Evolutionary conservation across 768 basidiomycete genomes (phyloP).

Genomic region (Podaxis sp.): DNA sequence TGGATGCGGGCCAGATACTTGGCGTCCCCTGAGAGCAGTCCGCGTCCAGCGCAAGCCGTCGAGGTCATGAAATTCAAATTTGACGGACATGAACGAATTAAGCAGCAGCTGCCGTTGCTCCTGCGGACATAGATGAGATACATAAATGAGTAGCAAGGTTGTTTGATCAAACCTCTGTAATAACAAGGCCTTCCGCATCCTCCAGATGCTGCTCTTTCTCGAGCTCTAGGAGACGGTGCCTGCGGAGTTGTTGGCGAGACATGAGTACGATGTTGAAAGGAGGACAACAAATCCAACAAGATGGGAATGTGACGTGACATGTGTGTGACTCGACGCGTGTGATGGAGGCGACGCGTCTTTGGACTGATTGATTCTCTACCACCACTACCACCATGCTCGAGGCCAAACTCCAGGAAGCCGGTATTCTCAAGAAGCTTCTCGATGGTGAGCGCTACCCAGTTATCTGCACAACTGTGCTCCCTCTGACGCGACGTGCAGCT

Average conservation of each 20-base stretch:
- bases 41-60: constrained; percentile 55
- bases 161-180: constrained; percentile 46
- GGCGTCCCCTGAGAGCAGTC: constrained; percentile 29
- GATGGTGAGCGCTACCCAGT: constrained; percentile 58
- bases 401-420: constrained; percentile 87
- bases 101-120: constrained; percentile 39
- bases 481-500: constrained; percentile 45
- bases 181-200: constrained; percentile 53
- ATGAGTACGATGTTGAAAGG: constrained; percentile 12
- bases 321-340: constrained; percentile 7
- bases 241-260: constrained; percentile 45
- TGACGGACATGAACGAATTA: constrained; percentile 50
- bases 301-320: constrained; percentile 6
- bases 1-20: constrained; percentile 16
- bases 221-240: constrained; percentile 42
- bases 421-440: constrained; percentile 86
- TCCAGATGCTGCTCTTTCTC: constrained; percentile 53
- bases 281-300: background rate
- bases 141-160: background rate
- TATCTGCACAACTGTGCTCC: background rate
- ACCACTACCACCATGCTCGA: constrained; percentile 65
- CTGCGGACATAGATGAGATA: constrained; percentile 21
- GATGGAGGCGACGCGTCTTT: constrained; percentile 2
- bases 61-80: constrained; percentile 60
- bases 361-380: background rate